Conservation (phyloP, 2,329 filamentous ascomycete species). For the Xylaria sp. region DNA sequence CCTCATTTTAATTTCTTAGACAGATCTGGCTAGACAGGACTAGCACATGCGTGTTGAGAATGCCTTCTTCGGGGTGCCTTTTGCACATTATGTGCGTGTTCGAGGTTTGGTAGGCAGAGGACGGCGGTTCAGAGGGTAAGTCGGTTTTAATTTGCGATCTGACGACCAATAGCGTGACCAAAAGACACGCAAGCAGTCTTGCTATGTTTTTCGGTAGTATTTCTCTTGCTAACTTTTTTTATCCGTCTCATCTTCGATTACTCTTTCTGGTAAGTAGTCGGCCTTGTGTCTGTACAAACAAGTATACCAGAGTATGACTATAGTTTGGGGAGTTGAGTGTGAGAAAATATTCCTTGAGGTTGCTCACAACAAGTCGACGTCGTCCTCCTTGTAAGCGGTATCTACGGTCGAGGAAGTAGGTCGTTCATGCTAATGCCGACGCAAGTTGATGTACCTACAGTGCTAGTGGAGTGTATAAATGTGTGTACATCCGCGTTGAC, state of each 20-base stretch:
- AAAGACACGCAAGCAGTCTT: constrained; percentile 15
- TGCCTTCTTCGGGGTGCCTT: not conserved
- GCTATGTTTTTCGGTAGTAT: constrained; percentile 28
- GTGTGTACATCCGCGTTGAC: no score
- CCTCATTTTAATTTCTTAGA: constrained; percentile 28
- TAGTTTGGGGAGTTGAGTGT: no score
- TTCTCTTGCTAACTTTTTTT: not conserved
- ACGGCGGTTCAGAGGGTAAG: not conserved
- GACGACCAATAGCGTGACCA: not conserved
- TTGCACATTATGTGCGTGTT: not conserved
- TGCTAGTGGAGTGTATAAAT: no score
- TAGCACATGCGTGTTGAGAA: constrained; percentile 1
- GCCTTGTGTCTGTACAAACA: no score
- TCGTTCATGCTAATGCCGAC: constrained; percentile 23
- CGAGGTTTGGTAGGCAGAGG: not conserved
- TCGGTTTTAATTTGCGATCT: not conserved
- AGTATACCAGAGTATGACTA: no score
- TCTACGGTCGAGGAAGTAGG: no score
- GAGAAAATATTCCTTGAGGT: no score
- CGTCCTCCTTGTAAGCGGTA: no score
- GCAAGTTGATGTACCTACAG: constrained; percentile 11
- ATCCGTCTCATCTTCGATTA: not conserved
- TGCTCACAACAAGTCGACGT: no score
- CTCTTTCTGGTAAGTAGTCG: not conserved
- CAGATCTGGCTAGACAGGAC: constrained; percentile 17